Evolutionary conservation across 169 alveolate species (phyloP), one percentile per base, ranked within the genome.

Genomic region (Cryptosporidium viatorum): DNA sequence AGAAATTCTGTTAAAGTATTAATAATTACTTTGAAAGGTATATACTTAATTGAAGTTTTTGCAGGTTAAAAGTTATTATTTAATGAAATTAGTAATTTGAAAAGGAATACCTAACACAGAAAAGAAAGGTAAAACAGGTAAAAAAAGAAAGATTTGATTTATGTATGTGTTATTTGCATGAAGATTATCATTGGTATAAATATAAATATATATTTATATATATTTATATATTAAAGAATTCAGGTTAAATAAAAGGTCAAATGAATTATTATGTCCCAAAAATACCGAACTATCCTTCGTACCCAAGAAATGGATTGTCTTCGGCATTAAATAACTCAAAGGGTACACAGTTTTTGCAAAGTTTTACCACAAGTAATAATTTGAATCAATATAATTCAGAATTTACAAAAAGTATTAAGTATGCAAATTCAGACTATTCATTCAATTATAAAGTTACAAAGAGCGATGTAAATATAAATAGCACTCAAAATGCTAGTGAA

Each of bases 191-290:
- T 10, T 21, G 67, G 67, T 55, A 55, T 52, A 52, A 52, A 41
- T 41, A 10, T 41, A 41, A 41, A 41, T 41, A 41, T 41, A 41
- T 41, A 41, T 41, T 1, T 33, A 33, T 33, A 33, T 33, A 33
- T 33, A 33, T 33, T 41, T 41, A 41, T 41, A 41, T 55, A 55
- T 55, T 55, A n/a, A 0, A n/a, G 35, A 8, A 55, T 23, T 55
- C 67, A 55, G 67, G 67, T 55, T 21, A 55, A 55, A 48, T 14
- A 3, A 7, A 55, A 55, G 67, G 39, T 55, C 29, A 65, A 65
- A 65, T 65, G 71, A 65, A 37, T 65, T 65, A 65, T 18, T 37
- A 65, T 29, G 23, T 31, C 10, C 71, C 71, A 35, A 43, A 65
- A 29, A n/a, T 0, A 65, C 71, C 71, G 9, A 65, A 39, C n/a